Conservation (phyloP, 306 rosid species). For the Sesbania bispinosa region DNA sequence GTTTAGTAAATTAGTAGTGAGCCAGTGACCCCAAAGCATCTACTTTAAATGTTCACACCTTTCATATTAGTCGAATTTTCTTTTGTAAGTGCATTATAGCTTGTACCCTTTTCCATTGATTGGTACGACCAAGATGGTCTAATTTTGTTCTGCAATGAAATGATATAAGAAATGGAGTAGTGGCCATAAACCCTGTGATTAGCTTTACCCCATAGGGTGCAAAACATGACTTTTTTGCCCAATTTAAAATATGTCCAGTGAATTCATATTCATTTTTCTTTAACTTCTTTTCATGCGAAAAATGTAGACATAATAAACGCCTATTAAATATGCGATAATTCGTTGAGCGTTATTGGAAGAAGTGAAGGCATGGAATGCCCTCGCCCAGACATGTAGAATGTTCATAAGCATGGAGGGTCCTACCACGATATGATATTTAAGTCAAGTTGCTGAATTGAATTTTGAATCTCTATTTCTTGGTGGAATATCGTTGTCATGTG, state of each 20-base stretch:
- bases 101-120: background rate
- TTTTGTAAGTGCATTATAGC: background rate
- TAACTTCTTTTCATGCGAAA: background rate
- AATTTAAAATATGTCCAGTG: background rate
- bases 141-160: background rate
- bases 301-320: background rate
- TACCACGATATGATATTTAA: background rate
- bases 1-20: too few species aligned
- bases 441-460: background rate
- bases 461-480: conserved; percentile 5
- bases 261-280: background rate
- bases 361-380: background rate
- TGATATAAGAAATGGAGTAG: background rate
- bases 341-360: background rate
- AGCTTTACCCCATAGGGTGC: background rate
- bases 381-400: background rate
- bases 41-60: background rate
- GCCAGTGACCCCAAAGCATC: background rate
- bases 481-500: conserved; percentile 21
- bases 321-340: background rate
- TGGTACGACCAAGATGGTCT: background rate
- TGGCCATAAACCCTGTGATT: background rate
- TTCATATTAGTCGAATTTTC: background rate
- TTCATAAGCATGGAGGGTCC: conserved; percentile 1
- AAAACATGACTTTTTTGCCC: background rate